Percentiles rank a stretch among this genome's conserved stretches.
These are phyloP conservation scores for Colletotrichum magnum DNA, from an alignment of 2,329 filamentous ascomycete genomes.

Conservation along the genomic window DNA sequence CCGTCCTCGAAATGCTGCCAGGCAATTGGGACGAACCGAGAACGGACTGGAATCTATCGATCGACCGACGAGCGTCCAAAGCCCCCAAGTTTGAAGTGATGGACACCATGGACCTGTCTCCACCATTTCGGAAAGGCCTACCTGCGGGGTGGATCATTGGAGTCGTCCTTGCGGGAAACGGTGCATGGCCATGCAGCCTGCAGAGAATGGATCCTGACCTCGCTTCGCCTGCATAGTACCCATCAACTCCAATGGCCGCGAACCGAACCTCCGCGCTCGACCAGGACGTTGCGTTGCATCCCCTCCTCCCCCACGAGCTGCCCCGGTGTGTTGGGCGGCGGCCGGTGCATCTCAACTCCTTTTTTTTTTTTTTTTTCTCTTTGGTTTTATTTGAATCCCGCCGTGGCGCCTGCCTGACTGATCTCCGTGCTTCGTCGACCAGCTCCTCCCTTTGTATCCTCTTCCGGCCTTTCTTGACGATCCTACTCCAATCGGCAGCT, in stretches of 20 bases:
- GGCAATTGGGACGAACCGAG: not conserved
- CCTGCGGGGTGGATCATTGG: conserved; percentile 7
- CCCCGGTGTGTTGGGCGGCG: not conserved
- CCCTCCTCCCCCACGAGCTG: not conserved
- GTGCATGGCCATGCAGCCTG: conserved; percentile 13
- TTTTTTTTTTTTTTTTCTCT: conserved; percentile 12
- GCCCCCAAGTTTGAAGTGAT: too few relatives aligned
- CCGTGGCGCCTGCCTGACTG: not conserved
- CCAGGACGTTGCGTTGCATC: conserved; percentile 7
- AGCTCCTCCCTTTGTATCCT: not conserved
- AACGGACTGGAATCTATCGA: not conserved
- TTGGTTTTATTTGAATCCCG: not conserved
- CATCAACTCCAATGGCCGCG: too few relatives aligned
- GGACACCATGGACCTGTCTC: too few relatives aligned
- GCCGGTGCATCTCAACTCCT: conserved; percentile 1
- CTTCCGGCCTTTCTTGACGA: not conserved
- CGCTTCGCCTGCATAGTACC: conserved; percentile 20
- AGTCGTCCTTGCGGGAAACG: conserved; percentile 10
- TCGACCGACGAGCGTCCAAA: not conserved
- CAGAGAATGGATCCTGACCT: conserved; percentile 23
- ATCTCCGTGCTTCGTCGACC: not conserved
- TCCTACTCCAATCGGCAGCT: too few relatives aligned
- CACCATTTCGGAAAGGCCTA: not conserved
- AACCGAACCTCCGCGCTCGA: conserved; percentile 11
- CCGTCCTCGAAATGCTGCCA: not conserved